Percentiles rank a stretch among this genome's conserved stretches.
Conservation (phyloP, 2,329 filamentous ascomycete genomes). For the Rhinocladiella mackenziei region DNA sequence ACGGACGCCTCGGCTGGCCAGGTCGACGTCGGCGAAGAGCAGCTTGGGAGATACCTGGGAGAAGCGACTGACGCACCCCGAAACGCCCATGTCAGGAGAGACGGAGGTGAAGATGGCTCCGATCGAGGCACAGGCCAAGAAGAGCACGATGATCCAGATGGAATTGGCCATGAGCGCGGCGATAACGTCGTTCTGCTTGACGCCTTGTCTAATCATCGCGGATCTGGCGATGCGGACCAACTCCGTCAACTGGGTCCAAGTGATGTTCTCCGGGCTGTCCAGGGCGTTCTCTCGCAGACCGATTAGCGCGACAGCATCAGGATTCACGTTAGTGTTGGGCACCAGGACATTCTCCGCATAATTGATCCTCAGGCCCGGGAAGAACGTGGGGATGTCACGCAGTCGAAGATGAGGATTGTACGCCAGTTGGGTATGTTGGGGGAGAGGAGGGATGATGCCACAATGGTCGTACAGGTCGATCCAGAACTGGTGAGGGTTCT, state of each 20-base stretch:
- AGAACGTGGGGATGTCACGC: slow-evolving; percentile 39
- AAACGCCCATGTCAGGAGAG: slow-evolving; percentile 42
- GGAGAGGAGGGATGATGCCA: slow-evolving; percentile 33
- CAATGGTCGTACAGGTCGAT: slow-evolving; percentile 41
- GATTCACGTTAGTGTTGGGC: slow-evolving; percentile 32
- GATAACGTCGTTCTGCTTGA: slow-evolving; percentile 39
- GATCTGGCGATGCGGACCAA: slow-evolving; percentile 38
- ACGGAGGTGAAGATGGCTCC: slow-evolving; percentile 46
- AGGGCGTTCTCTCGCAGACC: slow-evolving; percentile 40
- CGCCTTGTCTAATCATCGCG: slow-evolving; percentile 37
- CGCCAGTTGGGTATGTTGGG: slow-evolving; percentile 34
- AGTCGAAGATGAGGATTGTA: slow-evolving; percentile 39
- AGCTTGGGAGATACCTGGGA: slow-evolving; percentile 41
- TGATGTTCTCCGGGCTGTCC: slow-evolving; percentile 34
- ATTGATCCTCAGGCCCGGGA: slow-evolving; percentile 37
- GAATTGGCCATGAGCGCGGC: slow-evolving; percentile 44
- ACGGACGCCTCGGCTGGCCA: slow-evolving; percentile 72
- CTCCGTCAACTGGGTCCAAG: slow-evolving; percentile 40
- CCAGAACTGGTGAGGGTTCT: slow-evolving; percentile 43
- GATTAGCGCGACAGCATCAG: slow-evolving; percentile 37
- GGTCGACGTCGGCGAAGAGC: slow-evolving; percentile 53
- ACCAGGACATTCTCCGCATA: slow-evolving; percentile 42
- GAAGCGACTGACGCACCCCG: slow-evolving; percentile 37
- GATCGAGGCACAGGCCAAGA: slow-evolving; percentile 41
- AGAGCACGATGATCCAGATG: slow-evolving; percentile 41